Evolutionary conservation across 1,284 basidiomycete species (phyloP).

Genomic region (Naganishia cerealis): DNA sequence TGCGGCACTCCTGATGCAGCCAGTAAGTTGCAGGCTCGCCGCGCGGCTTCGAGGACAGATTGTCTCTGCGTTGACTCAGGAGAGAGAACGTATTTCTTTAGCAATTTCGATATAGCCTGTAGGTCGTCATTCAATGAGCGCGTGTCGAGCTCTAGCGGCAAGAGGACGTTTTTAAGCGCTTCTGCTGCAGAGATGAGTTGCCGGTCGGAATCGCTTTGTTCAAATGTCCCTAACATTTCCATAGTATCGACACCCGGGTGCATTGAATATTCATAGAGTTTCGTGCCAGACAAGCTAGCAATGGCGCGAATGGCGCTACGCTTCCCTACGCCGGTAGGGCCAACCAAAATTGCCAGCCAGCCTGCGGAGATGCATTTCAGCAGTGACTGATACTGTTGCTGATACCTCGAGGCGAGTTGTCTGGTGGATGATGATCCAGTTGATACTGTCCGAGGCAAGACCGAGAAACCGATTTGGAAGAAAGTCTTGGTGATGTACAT

Average conservation of each 20-base stretch:
- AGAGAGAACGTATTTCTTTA: neutral
- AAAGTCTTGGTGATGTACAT: slow-evolving; percentile 60
- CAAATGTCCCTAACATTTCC: slow-evolving; percentile 93
- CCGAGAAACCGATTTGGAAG: slow-evolving; percentile 72
- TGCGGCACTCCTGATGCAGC: slow-evolving; percentile 1
- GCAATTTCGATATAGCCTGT: slow-evolving; percentile 8
- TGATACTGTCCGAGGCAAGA: slow-evolving; percentile 55
- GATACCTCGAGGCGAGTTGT: slow-evolving; percentile 66
- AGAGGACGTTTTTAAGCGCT: neutral
- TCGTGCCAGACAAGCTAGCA: slow-evolving; percentile 69
- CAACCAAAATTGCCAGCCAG: slow-evolving; percentile 87
- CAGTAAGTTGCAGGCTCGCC: slow-evolving; percentile 1
- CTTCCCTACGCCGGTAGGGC: slow-evolving; percentile 75
- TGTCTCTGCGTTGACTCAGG: neutral
- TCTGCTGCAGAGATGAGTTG: slow-evolving; percentile 26
- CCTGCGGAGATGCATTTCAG: slow-evolving; percentile 72
- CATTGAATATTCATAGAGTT: slow-evolving; percentile 73
- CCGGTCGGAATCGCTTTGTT: slow-evolving; percentile 68
- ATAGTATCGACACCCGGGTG: slow-evolving; percentile 88
- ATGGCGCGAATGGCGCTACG: slow-evolving; percentile 70
- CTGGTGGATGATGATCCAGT: slow-evolving; percentile 38
- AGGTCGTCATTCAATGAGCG: slow-evolving; percentile 11
- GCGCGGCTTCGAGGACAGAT: neutral
- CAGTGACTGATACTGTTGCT: slow-evolving; percentile 72
- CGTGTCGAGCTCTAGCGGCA: slow-evolving; percentile 7